phyloP scores from a whole-genome alignment of 2,329 filamentous ascomycete genomes.

The Fusarium sp. region DNA sequence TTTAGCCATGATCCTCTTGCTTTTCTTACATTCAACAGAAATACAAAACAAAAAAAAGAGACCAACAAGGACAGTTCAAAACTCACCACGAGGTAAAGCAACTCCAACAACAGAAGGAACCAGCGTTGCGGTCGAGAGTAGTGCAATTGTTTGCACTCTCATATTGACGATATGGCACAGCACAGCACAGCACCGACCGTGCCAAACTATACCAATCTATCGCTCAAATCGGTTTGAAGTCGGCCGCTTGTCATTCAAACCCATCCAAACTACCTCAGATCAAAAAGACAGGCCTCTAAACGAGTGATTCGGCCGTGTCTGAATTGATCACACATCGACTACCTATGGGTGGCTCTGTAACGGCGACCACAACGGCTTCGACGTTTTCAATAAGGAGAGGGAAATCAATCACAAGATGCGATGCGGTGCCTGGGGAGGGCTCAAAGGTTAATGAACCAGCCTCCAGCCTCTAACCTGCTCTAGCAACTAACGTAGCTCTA shows the following conservation, averaged over 20 bases:
- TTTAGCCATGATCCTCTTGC: slow-evolving; percentile 6
- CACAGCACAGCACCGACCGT: background rate
- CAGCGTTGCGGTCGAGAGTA: slow-evolving; percentile 34
- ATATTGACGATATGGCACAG: slow-evolving; percentile 25
- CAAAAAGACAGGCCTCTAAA: slow-evolving; percentile 21
- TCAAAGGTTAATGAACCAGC: slow-evolving; percentile 28
- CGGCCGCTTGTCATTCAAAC: slow-evolving; percentile 13
- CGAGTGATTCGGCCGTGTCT: slow-evolving; percentile 31
- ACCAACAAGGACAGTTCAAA: background rate
- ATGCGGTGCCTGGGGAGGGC: slow-evolving; percentile 11
- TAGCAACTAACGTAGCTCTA: slow-evolving; percentile 15
- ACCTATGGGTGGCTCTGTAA: background rate
- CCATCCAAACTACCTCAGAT: background rate
- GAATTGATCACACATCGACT: slow-evolving; percentile 7
- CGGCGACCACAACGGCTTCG: slow-evolving; percentile 1
- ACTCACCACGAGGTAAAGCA: slow-evolving; percentile 35
- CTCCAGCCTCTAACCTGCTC: background rate
- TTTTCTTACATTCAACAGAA: background rate
- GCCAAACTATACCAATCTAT: background rate
- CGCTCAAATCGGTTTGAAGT: slow-evolving; percentile 3
- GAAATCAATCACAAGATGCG: slow-evolving; percentile 6
- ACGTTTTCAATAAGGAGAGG: slow-evolving; percentile 4
- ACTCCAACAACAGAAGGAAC: slow-evolving; percentile 23
- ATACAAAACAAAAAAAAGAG: background rate
- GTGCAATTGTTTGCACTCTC: slow-evolving; percentile 28